Base-by-base conservation (phyloP, 768 basidiomycete genomes). In the Suillus variegatus region DNA sequence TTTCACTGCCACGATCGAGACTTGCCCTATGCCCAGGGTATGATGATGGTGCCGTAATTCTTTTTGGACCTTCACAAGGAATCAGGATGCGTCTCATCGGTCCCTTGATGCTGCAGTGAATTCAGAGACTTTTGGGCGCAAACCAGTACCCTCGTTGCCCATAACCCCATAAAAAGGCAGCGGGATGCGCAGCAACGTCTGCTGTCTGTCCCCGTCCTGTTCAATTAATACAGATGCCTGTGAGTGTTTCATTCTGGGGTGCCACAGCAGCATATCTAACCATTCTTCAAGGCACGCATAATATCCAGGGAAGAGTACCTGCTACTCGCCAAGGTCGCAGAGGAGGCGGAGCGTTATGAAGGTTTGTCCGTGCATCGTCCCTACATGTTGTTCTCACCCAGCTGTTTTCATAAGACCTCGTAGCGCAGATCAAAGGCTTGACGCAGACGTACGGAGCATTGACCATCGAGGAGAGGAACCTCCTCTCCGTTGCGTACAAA, bases 401-500 rank as follows among this genome's bases (percentile, higher is more conserved):
- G 49, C 67, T 32, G 25, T 65, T 69, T 52, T 69, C 62, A 40
- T 72, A 79, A 92, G 90, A 94, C 75, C 89, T 92, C 68, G 87
- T 93, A 69, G 78, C 83, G 66, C 89, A 92, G 79, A 88, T 94
- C 80, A 94, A 93, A 82, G 77, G 80, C 49, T 85, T 94, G 67
- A 86, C 89, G 75, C 84, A 86, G 63, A 82, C 85, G 55, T 86
- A 86, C 69, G 87, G 88, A 70, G 85, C 87, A 65, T 85, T 94
- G 68, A 88, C 88, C 58, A 84, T 90, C 69, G 93, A 95, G 74
- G 93, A 95, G 79, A 91, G 94, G 71, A 95, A 92, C 77, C 83
- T 95, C 43, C 85, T 95, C 64, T 95, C 93, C 4, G 86, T 94
- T 66, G 93, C 94, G 35, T 95, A 93, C 82, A 96, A 95, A 84